Base-by-base conservation (phyloP, 2,329 filamentous ascomycete species). In the Pezicula rhizophila region DNA sequence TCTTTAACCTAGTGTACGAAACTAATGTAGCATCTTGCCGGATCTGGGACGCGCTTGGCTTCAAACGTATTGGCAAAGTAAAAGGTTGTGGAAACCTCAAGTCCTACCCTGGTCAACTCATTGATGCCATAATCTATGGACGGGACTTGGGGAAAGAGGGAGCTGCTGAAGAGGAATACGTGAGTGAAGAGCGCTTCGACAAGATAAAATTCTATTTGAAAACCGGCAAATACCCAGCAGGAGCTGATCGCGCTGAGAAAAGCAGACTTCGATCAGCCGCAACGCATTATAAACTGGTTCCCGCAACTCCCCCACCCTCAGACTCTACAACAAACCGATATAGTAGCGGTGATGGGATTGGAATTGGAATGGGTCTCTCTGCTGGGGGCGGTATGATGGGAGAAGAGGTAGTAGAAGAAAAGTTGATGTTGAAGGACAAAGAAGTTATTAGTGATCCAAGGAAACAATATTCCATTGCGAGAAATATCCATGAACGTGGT, bases 121-220 rank as follows among this genome's bases (percentile, higher is more conserved):
- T 80, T 17, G 78, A 80, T 61, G 78, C 77, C 17, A 79, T 81
- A 46, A 79, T 81, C 43, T 80, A 79, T 59, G 84, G 85, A 31
- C 76, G 80, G 47, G 81, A 84, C 31, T 56, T 66, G 4, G 62
- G 59, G 6, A 42, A 42, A 10, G 59, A 73, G 34, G 85, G 89
- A 31, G 28, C 12, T 31, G 28, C 28, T 60, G 79, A 78, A 60
- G 89, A 93, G 65, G 88, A 93, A 66, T 84, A 88, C 66, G 85
- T 92, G 61, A 91, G 86, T 68, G 91, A 96, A 74, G 91, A 96
- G 72, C 88, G 93, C 59, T 97, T 97, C 75, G 92, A 96, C 75
- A 96, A 96, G 76, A 97, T 97, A 66, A 87, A 91, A 64, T 97
- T 88, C 75, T 97, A 97, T 70, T 82, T 97, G 64, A 95, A 95